Percentiles rank a stretch among this genome's conserved stretches.
phyloP scores from a whole-genome alignment of 2,329 filamentous ascomycete species.

The Aspergillus versicolor region DNA sequence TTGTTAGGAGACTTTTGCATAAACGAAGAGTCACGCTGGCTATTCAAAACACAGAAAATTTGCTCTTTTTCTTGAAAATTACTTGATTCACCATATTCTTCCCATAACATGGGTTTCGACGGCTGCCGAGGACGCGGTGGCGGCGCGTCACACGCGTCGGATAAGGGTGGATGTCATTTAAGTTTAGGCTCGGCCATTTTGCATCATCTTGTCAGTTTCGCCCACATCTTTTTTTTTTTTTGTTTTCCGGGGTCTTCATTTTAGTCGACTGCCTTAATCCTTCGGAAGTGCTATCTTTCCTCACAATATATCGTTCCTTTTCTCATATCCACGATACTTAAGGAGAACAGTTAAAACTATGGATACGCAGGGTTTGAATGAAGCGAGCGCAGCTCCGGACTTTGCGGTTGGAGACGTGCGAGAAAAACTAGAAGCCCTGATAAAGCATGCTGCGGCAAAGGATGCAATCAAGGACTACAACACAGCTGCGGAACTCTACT shows the following conservation, averaged over 20 bases:
- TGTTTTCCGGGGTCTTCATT: background rate
- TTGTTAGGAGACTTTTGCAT: background rate
- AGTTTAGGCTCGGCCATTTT: background rate
- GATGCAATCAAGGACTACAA: conserved; percentile 89
- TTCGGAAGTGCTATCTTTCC: background rate
- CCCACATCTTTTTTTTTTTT: background rate
- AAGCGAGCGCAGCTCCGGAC: conserved; percentile 18
- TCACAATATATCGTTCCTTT: background rate
- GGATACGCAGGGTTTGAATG: conserved; percentile 21
- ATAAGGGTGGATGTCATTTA: background rate
- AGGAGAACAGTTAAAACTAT: conserved; percentile 19
- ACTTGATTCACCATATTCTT: background rate
- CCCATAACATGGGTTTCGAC: background rate
- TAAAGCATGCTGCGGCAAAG: conserved; percentile 75
- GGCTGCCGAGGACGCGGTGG: conserved; percentile 2
- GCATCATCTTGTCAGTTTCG: background rate
- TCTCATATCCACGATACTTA: no score
- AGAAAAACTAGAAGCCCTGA: conserved; percentile 73
- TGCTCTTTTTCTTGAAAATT: background rate
- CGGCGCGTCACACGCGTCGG: background rate
- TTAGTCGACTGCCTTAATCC: background rate
- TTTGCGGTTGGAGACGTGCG: conserved; percentile 40
- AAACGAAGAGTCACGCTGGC: background rate
- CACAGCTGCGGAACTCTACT: conserved; percentile 82
- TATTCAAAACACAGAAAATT: background rate